A percentile compares a stretch with the other conserved stretches of the same genome.
Conservation (phyloP, 345 rosid species). For the Gossypium raimondii region DNA sequence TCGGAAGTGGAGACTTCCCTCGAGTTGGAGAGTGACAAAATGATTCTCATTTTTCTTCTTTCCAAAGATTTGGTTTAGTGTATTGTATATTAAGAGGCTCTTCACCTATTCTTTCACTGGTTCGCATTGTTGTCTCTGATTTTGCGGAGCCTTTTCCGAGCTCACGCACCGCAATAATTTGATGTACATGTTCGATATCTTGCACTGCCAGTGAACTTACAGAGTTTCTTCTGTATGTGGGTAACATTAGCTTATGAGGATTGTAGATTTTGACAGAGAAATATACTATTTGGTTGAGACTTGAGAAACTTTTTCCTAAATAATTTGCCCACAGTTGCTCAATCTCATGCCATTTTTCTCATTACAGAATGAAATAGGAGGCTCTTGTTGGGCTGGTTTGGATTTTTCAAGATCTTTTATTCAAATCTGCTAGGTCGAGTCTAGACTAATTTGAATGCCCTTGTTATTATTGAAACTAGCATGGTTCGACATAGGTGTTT, state of each 20-base stretch:
- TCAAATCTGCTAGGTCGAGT: too few species aligned
- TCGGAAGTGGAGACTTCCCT: constrained; percentile 80
- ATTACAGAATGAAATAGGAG: background rate
- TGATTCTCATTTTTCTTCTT: constrained; percentile 17
- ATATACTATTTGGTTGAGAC: background rate
- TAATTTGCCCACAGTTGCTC: background rate
- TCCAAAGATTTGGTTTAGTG: constrained; percentile 1
- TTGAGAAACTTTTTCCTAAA: background rate
- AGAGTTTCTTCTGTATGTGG: background rate
- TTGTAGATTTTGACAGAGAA: background rate
- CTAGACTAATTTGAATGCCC: too few species aligned
- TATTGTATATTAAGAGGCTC: constrained; percentile 23
- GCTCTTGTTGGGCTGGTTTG: background rate
- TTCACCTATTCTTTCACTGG: constrained; percentile 30
- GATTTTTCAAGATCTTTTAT: too few species aligned
- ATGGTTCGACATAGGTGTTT: too few species aligned
- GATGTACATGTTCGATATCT: constrained; percentile 1
- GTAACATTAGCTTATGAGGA: background rate
- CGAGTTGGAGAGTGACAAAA: constrained; percentile 26
- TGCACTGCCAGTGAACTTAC: constrained; percentile 11
- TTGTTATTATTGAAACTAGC: too few species aligned
- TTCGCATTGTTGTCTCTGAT: constrained; percentile 2
- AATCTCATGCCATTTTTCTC: background rate
- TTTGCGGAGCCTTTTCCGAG: background rate
- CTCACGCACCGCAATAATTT: background rate